Evolutionary conservation across 192 early-diverging fungal genomes (phyloP).

Genomic region (Backusella parvicylindrica): DNA sequence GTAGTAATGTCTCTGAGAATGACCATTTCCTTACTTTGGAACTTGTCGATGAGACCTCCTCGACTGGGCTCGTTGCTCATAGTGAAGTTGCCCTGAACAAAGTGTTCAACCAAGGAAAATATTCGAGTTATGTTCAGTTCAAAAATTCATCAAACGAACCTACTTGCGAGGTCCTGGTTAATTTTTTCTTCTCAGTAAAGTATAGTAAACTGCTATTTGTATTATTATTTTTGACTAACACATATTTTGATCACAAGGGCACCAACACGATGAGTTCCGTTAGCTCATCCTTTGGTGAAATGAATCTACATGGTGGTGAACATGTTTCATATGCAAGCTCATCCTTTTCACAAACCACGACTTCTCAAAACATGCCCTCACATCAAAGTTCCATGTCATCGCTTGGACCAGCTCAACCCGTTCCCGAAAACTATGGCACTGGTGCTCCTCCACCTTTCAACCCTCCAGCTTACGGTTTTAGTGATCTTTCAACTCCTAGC

Average conservation of each 20-base stretch:
- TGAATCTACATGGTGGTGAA: not conserved
- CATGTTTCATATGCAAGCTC: not conserved
- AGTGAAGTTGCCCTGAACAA: slow-evolving; percentile 1
- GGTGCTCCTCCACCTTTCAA: slow-evolving; percentile 31
- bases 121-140: not conserved
- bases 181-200: slow-evolving; percentile 9
- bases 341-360: not conserved
- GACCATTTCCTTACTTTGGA: slow-evolving; percentile 21
- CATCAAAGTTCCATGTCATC: slow-evolving; percentile 8
- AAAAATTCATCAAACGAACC: not conserved
- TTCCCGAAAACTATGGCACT: slow-evolving; percentile 27
- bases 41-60: slow-evolving; percentile 26
- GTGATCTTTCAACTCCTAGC: not conserved
- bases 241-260: not conserved
- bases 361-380: not conserved
- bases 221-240: not conserved
- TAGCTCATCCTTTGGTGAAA: not conserved
- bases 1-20: slow-evolving; percentile 19
- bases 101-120: slow-evolving; percentile 4
- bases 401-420: slow-evolving; percentile 19
- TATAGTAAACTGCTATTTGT: not conserved
- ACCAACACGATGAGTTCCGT: not conserved
- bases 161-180: not conserved
- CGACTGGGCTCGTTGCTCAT: slow-evolving; percentile 15
- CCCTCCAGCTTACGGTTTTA: slow-evolving; percentile 8